Evolutionary conservation across 805 yeast genomes (phyloP).

Genomic region (Danielia reshetovae): DNA sequence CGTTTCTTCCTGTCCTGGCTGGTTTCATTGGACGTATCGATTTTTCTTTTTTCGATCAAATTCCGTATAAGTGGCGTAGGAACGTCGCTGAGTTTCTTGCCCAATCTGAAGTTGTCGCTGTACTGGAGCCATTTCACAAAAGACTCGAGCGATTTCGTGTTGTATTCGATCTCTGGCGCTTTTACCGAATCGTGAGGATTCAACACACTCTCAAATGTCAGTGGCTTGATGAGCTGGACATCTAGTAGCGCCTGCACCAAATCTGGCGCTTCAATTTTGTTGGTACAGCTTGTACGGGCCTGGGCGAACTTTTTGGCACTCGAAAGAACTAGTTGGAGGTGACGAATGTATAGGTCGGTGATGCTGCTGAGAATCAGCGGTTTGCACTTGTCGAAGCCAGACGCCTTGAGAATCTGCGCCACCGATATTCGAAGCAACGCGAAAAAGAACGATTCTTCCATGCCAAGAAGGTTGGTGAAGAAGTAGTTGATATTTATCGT

Average conservation of each 20-base stretch:
- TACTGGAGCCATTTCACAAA: conserved; percentile 34
- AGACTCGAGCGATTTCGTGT: conserved; percentile 35
- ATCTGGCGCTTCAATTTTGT: conserved; percentile 57
- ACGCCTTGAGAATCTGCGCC: conserved; percentile 63
- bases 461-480: no score
- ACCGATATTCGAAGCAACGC: conserved; percentile 36
- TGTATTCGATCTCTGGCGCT: conserved; percentile 31
- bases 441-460: conserved; percentile 41
- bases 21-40: conserved; percentile 32
- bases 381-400: conserved; percentile 79
- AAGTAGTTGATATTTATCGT: no score
- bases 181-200: conserved; percentile 25
- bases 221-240: conserved; percentile 58
- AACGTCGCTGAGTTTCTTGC: conserved; percentile 25
- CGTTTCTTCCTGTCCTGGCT: conserved; percentile 33
- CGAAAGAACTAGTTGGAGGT: conserved; percentile 49
- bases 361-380: conserved; percentile 68
- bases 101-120: conserved; percentile 23
- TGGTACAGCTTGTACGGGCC: conserved; percentile 28
- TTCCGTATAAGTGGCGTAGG: conserved; percentile 28
- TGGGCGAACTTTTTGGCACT: conserved; percentile 50
- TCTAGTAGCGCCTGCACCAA: conserved; percentile 66
- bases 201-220: conserved; percentile 33
- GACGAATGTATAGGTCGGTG: conserved; percentile 72
- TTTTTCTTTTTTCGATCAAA: conserved; percentile 36